phyloP scores from a whole-genome alignment of 2,329 filamentous ascomycete genomes.

The Xylariaceae sp. region DNA sequence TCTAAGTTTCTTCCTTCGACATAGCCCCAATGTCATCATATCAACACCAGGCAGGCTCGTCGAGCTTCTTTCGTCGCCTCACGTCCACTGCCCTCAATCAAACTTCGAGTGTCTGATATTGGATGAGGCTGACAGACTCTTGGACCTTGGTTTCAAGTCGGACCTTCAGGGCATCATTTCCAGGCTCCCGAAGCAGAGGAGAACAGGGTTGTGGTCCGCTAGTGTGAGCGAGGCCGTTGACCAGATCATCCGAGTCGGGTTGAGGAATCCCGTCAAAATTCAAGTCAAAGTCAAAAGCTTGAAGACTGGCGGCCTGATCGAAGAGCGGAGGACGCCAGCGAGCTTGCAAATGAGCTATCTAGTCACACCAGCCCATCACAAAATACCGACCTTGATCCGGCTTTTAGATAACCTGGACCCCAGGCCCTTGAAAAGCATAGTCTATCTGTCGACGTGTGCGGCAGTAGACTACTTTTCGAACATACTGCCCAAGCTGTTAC shows the following conservation, averaged over 20 bases:
- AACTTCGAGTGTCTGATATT: conserved; percentile 89
- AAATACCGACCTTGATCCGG: conserved; percentile 65
- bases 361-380: conserved; percentile 66
- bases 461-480: conserved; percentile 91
- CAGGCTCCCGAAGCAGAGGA: conserved; percentile 80
- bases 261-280: conserved; percentile 86
- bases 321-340: conserved; percentile 83
- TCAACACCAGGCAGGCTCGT: conserved; percentile 85
- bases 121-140: conserved; percentile 86
- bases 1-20: conserved; percentile 72
- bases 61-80: conserved; percentile 76
- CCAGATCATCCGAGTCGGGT: conserved; percentile 61
- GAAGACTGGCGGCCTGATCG: conserved; percentile 54
- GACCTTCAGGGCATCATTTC: conserved; percentile 81
- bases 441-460: conserved; percentile 90
- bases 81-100: conserved; percentile 81
- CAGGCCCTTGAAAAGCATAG: conserved; percentile 73
- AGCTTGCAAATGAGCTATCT: conserved; percentile 90
- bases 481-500: conserved; percentile 66
- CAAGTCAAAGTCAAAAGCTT: conserved; percentile 81
- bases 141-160: conserved; percentile 91
- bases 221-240: conserved; percentile 93
- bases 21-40: conserved; percentile 81
- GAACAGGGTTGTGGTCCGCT: conserved; percentile 90
- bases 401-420: conserved; percentile 65